Evolutionary conservation across 1,284 basidiomycete genomes (phyloP).

Genomic region (Mycena sp.): DNA sequence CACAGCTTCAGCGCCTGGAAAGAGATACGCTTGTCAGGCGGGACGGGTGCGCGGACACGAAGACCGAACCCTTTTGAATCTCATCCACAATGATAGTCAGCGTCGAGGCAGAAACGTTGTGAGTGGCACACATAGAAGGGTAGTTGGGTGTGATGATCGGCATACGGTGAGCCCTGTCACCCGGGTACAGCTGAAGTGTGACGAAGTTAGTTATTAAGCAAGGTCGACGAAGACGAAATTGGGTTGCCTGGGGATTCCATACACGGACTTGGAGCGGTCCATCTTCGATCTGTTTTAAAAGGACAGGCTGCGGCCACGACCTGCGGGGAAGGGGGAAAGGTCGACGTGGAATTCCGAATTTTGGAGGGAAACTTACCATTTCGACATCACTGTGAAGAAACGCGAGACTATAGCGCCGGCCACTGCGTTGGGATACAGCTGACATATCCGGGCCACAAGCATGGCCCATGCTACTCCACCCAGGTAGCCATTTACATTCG

Average conservation of each 20-base stretch:
- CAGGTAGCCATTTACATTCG: conserved; percentile 97
- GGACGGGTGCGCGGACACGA: too few relatives aligned
- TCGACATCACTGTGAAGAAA: conserved; percentile 96
- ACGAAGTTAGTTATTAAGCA: conserved; percentile 13
- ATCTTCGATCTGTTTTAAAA: conserved; percentile 96
- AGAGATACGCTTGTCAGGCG: conserved; percentile 4
- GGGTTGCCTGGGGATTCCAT: conserved; percentile 93
- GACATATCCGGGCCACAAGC: conserved; percentile 97
- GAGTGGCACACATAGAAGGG: conserved; percentile 99
- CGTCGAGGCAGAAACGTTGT: conserved; percentile 96
- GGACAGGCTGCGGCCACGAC: conserved; percentile 97
- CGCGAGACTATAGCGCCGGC: conserved; percentile 97
- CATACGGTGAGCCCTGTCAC: conserved; percentile 95
- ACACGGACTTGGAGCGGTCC: conserved; percentile 93
- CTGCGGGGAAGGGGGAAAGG: conserved; percentile 49
- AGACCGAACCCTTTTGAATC: conserved; percentile 84
- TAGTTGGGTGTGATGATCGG: conserved; percentile 99
- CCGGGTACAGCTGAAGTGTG: conserved; percentile 82
- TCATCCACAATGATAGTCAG: conserved; percentile 97
- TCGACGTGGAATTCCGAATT: too few relatives aligned
- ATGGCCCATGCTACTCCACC: conserved; percentile 99
- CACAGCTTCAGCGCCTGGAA: conserved; percentile 87
- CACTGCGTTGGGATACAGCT: conserved; percentile 94
- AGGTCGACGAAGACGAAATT: background rate
- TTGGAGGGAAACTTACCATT: conserved; percentile 73